Evolutionary conservation across 192 early-diverging fungal genomes (phyloP).

Genomic region (Gamsiella multidivaricata): DNA sequence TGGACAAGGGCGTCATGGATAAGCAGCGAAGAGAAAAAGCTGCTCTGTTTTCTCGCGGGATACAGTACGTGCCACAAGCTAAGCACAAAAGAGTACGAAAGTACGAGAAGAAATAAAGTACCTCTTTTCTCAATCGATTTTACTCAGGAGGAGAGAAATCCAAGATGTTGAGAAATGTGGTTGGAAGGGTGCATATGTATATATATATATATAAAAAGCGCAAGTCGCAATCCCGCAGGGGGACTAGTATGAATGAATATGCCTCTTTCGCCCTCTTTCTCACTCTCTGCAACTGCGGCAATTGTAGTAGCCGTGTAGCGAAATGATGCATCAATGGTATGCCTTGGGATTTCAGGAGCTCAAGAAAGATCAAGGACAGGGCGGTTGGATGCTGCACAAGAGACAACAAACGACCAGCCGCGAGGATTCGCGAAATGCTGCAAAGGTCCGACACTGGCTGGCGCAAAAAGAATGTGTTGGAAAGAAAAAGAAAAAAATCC

Average conservation of each 20-base stretch:
- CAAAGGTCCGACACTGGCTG: too few species aligned
- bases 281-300: not conserved
- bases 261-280: not conserved
- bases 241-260: not conserved
- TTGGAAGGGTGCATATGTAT: not conserved
- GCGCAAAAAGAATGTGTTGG: not conserved
- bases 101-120: not conserved
- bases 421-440: not conserved
- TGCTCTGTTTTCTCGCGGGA: too few species aligned
- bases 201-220: not conserved
- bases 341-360: constrained; percentile 27
- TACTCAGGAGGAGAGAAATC: not conserved
- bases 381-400: constrained; percentile 4
- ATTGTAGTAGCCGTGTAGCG: not conserved
- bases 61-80: too few species aligned
- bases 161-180: not conserved
- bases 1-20: too few species aligned
- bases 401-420: not conserved
- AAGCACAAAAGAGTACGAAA: too few species aligned
- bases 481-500: too few species aligned
- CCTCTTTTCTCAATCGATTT: not conserved
- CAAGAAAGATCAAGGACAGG: constrained; percentile 1
- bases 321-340: not conserved
- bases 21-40: too few species aligned
- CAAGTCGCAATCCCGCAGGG: not conserved